Evolutionary conservation across 78 protist genomes (phyloP).

Genomic region (Dictyostelium intermedium): DNA sequence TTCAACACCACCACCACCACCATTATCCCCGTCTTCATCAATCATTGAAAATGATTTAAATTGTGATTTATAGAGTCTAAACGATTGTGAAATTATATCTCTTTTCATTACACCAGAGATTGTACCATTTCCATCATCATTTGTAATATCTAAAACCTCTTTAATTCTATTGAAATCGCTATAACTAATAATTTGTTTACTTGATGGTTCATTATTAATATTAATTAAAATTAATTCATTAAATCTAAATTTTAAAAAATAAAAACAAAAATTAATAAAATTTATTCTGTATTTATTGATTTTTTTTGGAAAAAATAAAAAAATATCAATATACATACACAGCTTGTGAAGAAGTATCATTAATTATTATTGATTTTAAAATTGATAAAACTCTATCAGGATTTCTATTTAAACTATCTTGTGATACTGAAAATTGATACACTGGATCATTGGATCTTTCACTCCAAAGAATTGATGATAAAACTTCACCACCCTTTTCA

Average conservation of each 20-base stretch:
- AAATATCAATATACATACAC: constrained; percentile 13
- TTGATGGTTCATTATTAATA: background rate
- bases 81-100: background rate
- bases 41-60: background rate
- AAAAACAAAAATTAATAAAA: background rate
- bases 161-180: background rate
- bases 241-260: background rate
- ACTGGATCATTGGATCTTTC: constrained; percentile 1
- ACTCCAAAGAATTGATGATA: background rate
- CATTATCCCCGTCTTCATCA: too few relatives aligned
- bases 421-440: background rate
- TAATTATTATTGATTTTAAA: background rate
- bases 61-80: background rate
- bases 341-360: constrained; percentile 4
- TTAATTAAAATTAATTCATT: background rate
- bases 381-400: background rate
- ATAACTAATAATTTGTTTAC: background rate
- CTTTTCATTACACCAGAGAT: background rate
- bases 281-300: background rate
- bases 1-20: background rate
- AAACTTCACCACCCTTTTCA: constrained; percentile 1
- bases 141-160: background rate
- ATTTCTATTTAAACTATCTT: background rate
- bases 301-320: background rate
- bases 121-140: background rate